Evolutionary conservation across 768 basidiomycete genomes (phyloP).

Genomic region (Phylloporus sp.): DNA sequence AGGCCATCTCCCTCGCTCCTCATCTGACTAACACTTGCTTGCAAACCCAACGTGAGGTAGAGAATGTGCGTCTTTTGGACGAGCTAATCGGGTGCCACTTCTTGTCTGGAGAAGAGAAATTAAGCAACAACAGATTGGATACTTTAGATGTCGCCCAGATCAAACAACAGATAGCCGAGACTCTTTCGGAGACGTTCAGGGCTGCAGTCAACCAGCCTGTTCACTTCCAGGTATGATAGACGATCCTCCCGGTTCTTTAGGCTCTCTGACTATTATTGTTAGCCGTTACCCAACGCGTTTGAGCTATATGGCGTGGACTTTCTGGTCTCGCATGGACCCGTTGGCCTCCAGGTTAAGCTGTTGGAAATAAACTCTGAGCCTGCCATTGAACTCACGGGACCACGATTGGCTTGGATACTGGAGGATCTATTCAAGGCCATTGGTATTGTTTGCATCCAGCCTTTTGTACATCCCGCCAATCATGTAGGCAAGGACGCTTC

Average conservation of each 20-base stretch:
- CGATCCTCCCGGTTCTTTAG: not conserved
- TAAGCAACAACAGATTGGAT: conserved; percentile 18
- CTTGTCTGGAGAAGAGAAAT: conserved; percentile 31
- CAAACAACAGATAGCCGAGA: conserved; percentile 55
- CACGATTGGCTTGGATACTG: conserved; percentile 74
- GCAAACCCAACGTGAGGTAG: conserved; percentile 64
- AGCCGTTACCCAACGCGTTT: conserved; percentile 89
- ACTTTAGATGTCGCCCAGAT: conserved; percentile 46
- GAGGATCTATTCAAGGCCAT: conserved; percentile 76
- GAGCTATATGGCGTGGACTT: conserved; percentile 97
- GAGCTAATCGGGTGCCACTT: conserved; percentile 71
- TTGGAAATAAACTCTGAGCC: conserved; percentile 95
- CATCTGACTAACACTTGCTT: conserved; percentile 94
- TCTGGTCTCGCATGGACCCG: conserved; percentile 52
- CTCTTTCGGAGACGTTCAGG: conserved; percentile 78
- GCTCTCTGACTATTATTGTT: conserved; percentile 2
- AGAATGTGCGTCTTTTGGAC: conserved; percentile 70
- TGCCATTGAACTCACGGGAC: conserved; percentile 90
- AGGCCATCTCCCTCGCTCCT: conserved; percentile 42
- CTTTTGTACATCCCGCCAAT: conserved; percentile 40
- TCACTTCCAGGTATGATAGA: conserved; percentile 69
- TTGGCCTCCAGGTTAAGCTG: conserved; percentile 58
- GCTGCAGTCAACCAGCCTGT: conserved; percentile 80
- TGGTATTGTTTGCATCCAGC: conserved; percentile 61
- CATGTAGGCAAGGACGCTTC: not conserved